Evolutionary conservation across 2,329 filamentous ascomycete genomes (phyloP), one percentile per base, ranked within the genome.

Genomic region (Albifimbria verrucaria): DNA sequence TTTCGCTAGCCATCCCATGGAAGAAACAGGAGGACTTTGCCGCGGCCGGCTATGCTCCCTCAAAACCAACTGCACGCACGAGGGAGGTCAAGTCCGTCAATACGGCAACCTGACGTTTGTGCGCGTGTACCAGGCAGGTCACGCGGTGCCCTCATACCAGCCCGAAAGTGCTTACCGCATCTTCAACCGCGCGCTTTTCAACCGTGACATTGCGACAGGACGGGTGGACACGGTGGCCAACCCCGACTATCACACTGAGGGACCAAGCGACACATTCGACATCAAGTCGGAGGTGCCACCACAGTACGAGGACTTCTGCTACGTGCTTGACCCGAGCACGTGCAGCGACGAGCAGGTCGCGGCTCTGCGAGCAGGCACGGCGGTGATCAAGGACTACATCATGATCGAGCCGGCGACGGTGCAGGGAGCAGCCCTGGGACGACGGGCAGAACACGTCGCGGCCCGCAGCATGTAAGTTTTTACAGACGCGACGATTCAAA

Each of bases 21-120:
- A 54, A 65, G 1, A 71, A 68, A 2, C 63, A 70, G 7, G 54
- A 67, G 1, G 64, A 70, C 3, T 83, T 83, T 58, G 61, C 53
- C 9, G 63, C 69, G 0, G 82, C 87, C 0, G 86, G 85, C 1
- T 90, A 89, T 62, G 77, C 79, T 0, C 79, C 83, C 78, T 90
- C 42, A 69, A 79, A 15, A 80, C 85, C 7, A 83, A 85, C 57
- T 74, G 72, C 10, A 73, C 76, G 3, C 83, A 83, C 68, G 79
- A 80, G 64, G 83, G 77, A 21, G 87, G 87, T 7, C 78, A 81
- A 55, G 86, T 87, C 0, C 77, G 86, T 3, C 86, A 89, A 62
- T 85, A 80, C 57, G 86, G 85, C 1, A 90, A 90, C 58, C 75
- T 85, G 53, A 80, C 77, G 2, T 86, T 83, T 64, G 74, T 79